Conservation (phyloP, 352 stramenopile genomes). For the Phytopythium litorale region DNA sequence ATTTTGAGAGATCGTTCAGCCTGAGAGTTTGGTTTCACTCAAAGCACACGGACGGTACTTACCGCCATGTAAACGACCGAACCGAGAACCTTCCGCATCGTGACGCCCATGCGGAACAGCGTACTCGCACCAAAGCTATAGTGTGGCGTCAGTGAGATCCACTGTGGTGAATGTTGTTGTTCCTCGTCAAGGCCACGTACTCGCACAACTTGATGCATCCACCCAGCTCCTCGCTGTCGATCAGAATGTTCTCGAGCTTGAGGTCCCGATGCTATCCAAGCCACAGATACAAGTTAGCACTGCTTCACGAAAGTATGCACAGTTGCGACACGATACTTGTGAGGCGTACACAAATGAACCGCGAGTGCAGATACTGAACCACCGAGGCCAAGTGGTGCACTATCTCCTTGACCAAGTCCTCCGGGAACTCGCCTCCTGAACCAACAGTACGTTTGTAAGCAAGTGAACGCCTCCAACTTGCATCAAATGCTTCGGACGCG, state of each 20-base stretch:
- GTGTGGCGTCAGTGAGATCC: not conserved
- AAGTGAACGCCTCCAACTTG: not conserved
- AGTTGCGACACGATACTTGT: not conserved
- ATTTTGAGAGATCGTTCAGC: not conserved
- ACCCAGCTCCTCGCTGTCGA: conserved; percentile 45
- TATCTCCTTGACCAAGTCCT: conserved; percentile 53
- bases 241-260: conserved; percentile 82
- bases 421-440: conserved; percentile 36
- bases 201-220: conserved; percentile 79
- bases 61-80: conserved; percentile 86
- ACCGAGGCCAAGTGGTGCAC: conserved; percentile 67
- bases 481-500: not conserved
- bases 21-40: not conserved
- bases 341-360: conserved; percentile 68
- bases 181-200: conserved; percentile 21
- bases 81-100: conserved; percentile 77
- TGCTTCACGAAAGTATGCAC: not conserved
- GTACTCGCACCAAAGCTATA: conserved; percentile 74
- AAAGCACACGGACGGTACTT: not conserved
- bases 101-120: conserved; percentile 66
- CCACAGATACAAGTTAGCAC: not conserved
- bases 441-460: not conserved
- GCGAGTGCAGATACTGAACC: conserved; percentile 76
- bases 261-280: conserved; percentile 60
- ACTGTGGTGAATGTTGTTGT: too few relatives aligned